Conservation (phyloP, 2,329 filamentous ascomycete species). For the Penicillium sp. region DNA sequence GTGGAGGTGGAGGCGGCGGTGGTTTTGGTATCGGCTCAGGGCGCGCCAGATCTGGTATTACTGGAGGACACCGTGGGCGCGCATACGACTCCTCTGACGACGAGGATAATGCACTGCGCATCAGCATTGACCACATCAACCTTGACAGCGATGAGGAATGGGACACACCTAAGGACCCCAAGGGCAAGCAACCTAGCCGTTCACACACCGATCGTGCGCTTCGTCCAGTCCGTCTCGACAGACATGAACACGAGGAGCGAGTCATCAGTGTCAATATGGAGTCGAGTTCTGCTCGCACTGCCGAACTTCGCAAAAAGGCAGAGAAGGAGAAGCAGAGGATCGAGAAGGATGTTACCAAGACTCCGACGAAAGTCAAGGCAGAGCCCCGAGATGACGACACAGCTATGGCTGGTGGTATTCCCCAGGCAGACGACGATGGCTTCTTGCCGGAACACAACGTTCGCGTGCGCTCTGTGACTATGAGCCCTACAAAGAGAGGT, state of each 20-base stretch:
- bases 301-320: slow-evolving; percentile 41
- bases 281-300: slow-evolving; percentile 48
- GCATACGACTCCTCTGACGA: slow-evolving; percentile 44
- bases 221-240: slow-evolving; percentile 57
- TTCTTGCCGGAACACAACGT: slow-evolving; percentile 37
- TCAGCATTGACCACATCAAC: slow-evolving; percentile 60
- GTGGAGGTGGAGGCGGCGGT: slow-evolving; percentile 29
- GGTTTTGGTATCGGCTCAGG: slow-evolving; percentile 24
- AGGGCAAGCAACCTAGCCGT: slow-evolving; percentile 37
- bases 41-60: slow-evolving; percentile 30
- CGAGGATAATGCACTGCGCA: slow-evolving; percentile 48
- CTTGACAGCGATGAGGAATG: slow-evolving; percentile 55
- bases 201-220: slow-evolving; percentile 33
- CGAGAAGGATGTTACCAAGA: slow-evolving; percentile 33
- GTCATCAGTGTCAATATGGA: slow-evolving; percentile 57
- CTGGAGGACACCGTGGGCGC: slow-evolving; percentile 20
- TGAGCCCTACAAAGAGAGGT: slow-evolving; percentile 19
- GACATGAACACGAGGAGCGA: slow-evolving; percentile 58
- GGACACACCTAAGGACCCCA: slow-evolving; percentile 23
- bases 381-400: slow-evolving; percentile 55
- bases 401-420: slow-evolving; percentile 35
- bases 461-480: slow-evolving; percentile 30
- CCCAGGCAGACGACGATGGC: slow-evolving; percentile 34
- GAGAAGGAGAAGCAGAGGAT: slow-evolving; percentile 35
- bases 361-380: slow-evolving; percentile 46